phyloP scores from a whole-genome alignment of 73 alveolate genomes.

The Tetrahymena malaccensis region DNA sequence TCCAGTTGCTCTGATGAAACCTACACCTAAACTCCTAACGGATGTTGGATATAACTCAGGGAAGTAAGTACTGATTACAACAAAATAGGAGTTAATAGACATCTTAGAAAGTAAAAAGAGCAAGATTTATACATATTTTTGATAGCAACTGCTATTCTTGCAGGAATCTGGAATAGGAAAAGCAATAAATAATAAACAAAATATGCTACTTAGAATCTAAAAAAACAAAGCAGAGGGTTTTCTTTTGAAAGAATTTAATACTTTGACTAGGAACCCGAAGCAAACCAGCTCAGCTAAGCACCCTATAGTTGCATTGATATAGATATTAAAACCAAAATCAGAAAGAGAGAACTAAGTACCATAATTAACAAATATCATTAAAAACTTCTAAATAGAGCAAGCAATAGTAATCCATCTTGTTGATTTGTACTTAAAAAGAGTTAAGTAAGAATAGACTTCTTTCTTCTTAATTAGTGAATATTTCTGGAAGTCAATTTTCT shows the following conservation, averaged over 20 bases:
- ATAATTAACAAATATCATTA: not conserved
- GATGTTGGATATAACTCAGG: not conserved
- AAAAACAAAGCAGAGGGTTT: not conserved
- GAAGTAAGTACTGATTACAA: not conserved
- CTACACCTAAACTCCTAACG: not conserved
- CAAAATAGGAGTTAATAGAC: not conserved
- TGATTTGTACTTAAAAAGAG: not conserved
- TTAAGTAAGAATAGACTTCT: not conserved
- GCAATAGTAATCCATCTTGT: not conserved
- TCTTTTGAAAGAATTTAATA: not conserved
- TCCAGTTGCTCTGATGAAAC: not conserved
- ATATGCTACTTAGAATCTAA: not conserved
- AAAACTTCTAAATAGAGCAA: not conserved
- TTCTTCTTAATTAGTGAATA: not conserved
- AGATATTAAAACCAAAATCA: not conserved
- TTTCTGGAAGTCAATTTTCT: not conserved
- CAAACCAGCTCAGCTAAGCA: not conserved
- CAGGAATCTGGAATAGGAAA: not conserved
- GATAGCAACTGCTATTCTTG: not conserved
- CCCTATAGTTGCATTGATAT: not conserved
- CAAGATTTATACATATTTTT: too few species aligned
- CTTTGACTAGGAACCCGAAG: not conserved
- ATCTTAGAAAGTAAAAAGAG: not conserved
- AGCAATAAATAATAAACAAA: not conserved
- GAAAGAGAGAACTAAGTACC: not conserved